phyloP scores from a whole-genome alignment of 2,329 filamentous ascomycete genomes.

The Chaetothyriales sp. region DNA sequence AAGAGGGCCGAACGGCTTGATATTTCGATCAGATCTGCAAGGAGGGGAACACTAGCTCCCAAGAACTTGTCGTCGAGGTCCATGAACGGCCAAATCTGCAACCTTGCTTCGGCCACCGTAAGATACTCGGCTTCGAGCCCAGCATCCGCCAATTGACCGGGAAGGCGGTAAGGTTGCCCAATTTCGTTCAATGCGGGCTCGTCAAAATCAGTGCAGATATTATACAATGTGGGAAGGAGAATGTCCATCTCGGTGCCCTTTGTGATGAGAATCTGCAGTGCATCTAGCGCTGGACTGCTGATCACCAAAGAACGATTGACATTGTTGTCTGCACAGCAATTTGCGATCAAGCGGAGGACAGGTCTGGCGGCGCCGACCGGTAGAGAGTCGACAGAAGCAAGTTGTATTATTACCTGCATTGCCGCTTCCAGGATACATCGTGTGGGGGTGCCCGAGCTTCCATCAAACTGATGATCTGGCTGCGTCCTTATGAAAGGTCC shows the following conservation, averaged over 20 bases:
- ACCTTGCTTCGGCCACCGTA: conserved; percentile 4
- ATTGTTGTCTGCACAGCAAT: conserved; percentile 19
- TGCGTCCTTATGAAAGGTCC: conserved; percentile 3
- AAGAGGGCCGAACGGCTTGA: conserved; percentile 10
- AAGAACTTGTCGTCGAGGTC: conserved; percentile 5
- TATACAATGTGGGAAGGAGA: conserved; percentile 15
- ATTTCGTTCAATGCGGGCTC: conserved; percentile 7
- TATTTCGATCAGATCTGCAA: conserved; percentile 17
- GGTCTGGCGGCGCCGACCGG: background rate
- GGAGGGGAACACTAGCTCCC: conserved; percentile 4
- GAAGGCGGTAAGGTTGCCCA: conserved; percentile 4
- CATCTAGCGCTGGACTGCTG: conserved; percentile 8
- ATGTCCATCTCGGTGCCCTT: conserved; percentile 10
- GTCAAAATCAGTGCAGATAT: conserved; percentile 15
- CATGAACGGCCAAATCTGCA: conserved; percentile 5
- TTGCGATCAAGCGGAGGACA: conserved; percentile 15
- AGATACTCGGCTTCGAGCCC: background rate
- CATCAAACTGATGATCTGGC: too few species aligned
- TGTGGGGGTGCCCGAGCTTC: background rate
- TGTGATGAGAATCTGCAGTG: conserved; percentile 6
- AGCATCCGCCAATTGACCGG: background rate
- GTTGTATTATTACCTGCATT: conserved; percentile 6
- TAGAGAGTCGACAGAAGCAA: background rate
- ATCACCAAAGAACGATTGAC: conserved; percentile 14
- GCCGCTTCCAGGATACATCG: conserved; percentile 13